Percentiles rank a stretch among this genome's conserved stretches.
These are phyloP conservation scores for Fusarium continuum DNA, from an alignment of 2,329 filamentous ascomycete species.

Conservation along the genomic window DNA sequence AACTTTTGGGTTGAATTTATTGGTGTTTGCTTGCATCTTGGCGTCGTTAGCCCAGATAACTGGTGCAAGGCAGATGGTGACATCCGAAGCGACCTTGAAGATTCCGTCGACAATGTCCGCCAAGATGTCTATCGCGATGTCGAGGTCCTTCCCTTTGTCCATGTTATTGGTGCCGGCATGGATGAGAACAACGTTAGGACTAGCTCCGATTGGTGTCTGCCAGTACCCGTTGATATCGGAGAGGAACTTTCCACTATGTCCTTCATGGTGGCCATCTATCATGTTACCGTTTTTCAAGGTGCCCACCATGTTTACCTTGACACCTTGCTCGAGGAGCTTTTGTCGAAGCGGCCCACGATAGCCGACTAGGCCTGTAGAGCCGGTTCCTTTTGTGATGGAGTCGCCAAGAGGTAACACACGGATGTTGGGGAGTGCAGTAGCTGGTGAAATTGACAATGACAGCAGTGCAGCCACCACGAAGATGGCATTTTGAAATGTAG, in stretches of 20 bases:
- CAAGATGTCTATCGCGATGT: constrained; percentile 1
- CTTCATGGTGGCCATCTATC: constrained; percentile 23
- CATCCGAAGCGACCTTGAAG: constrained; percentile 23
- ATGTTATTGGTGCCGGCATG: constrained; percentile 34
- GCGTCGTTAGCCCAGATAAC: constrained; percentile 29
- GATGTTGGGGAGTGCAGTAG: constrained; percentile 13
- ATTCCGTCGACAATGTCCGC: constrained; percentile 16
- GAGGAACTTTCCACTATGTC: constrained; percentile 23
- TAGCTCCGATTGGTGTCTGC: constrained; percentile 20
- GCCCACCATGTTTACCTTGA: constrained; percentile 25
- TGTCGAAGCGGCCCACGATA: constrained; percentile 15
- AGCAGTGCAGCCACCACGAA: background rate
- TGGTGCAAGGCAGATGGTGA: constrained; percentile 19
- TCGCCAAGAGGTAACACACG: constrained; percentile 23
- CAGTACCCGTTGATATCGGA: constrained; percentile 23
- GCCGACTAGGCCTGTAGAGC: constrained; percentile 14
- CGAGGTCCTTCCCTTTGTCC: constrained; percentile 12
- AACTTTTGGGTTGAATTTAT: constrained; percentile 20
- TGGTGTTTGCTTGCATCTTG: constrained; percentile 24
- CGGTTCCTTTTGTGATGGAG: constrained; percentile 31
- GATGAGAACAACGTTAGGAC: constrained; percentile 26
- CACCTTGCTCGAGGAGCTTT: constrained; percentile 3
- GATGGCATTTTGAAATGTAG: background rate
- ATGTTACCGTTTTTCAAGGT: constrained; percentile 16
- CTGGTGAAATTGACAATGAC: background rate